Conservation (phyloP, 768 basidiomycete species). For the Lactifluus echinatus region DNA sequence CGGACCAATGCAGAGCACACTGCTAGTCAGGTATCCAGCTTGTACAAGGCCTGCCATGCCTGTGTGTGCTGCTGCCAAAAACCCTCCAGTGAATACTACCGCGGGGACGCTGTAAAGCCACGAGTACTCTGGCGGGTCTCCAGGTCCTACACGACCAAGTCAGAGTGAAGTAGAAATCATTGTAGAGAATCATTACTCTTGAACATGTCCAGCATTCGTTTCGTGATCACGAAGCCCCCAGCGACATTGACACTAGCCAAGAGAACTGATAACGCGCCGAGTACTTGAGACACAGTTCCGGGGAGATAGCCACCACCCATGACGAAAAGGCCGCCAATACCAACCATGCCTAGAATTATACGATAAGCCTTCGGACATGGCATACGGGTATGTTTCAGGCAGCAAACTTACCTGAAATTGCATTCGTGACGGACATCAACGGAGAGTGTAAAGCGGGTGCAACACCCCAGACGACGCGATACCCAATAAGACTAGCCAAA, state of each 20-base stretch:
- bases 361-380: not conserved
- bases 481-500: slow-evolving; percentile 77
- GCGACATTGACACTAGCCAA: slow-evolving; percentile 83
- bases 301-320: slow-evolving; percentile 87
- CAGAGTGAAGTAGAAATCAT: not conserved
- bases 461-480: slow-evolving; percentile 86
- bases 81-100: slow-evolving; percentile 74
- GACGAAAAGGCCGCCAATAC: slow-evolving; percentile 78
- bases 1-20: slow-evolving; percentile 76
- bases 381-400: not conserved
- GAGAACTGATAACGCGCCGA: slow-evolving; percentile 79
- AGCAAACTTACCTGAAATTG: slow-evolving; percentile 58
- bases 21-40: slow-evolving; percentile 80
- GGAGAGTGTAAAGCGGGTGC: slow-evolving; percentile 84
- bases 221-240: slow-evolving; percentile 84
- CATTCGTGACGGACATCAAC: slow-evolving; percentile 86
- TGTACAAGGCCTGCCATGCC: slow-evolving; percentile 83
- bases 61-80: slow-evolving; percentile 71
- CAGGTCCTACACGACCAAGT: slow-evolving; percentile 42
- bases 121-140: slow-evolving; percentile 82
- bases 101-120: slow-evolving; percentile 79
- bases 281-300: slow-evolving; percentile 66
- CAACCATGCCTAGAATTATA: slow-evolving; percentile 50
- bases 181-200: slow-evolving; percentile 44
- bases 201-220: slow-evolving; percentile 92